Base-by-base conservation (phyloP, 768 basidiomycete species). In the Rhodosporidiobolus odoratus region DNA sequence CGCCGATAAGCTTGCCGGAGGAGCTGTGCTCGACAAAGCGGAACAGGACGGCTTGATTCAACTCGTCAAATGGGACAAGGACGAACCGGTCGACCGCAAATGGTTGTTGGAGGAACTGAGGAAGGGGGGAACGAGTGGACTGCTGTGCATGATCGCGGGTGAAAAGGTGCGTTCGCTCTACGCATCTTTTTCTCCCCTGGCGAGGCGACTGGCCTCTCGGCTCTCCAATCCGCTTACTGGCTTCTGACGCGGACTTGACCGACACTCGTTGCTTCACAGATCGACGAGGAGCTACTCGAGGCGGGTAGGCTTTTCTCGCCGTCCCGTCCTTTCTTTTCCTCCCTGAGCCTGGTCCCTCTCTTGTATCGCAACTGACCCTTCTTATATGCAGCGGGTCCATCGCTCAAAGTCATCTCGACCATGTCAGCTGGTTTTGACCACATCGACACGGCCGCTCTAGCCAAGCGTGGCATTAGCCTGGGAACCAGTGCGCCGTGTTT, bases 381-480 rank as follows among this genome's bases (percentile, higher is more conserved):
- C n/a, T n/a, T n/a, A n/a, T n/a, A 57, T 54, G 4, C 74, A 88
- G 91, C 91, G 72, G 92, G 92, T 6, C 82, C 88, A 0, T 82
- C 79, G 58, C 83, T 99, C 15, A 85, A 85, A 53, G 87, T 90
- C n/a, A 85, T 96, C 4, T 95, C 93, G 1, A 96, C 94, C 0
- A 90, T 95, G 87, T 92, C 91, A 25, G 91, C 93, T 27, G 92
- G 91, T 56, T 90, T 88, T 74, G 95, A 99, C 63, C 96, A 98
- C 72, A 83, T 92, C 47, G 85, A 89, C 71, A 80, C 89, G 1
- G 78, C 81, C 30, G 86, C 84, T 38, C 79, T 88, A 12, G 83
- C 86, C 17, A 81, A 84, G 74, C 84, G 87, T 23, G 83, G 84
- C 2, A 84, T 98, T 66, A 84, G 83, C 56, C 79, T 97, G 10